phyloP scores from a whole-genome alignment of 768 basidiomycete genomes.

The Russula foetens region DNA sequence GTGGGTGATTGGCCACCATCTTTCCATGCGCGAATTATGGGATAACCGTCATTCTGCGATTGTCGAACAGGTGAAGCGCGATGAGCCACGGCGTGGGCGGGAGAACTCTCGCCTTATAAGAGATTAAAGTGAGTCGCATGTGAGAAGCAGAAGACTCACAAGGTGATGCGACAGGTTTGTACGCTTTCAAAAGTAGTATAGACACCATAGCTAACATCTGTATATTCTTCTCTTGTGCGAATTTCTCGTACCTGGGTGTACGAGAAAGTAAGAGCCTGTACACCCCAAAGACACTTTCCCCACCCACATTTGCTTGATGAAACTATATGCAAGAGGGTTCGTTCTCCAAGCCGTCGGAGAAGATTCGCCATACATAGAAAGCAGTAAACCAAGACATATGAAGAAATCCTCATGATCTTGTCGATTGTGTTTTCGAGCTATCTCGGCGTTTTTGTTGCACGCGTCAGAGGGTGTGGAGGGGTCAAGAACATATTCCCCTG shows the following conservation, averaged over 20 bases:
- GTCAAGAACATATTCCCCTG: constrained; percentile 17
- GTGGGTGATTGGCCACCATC: constrained; percentile 33
- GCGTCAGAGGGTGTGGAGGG: constrained; percentile 4
- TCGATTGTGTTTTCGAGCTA: constrained; percentile 11
- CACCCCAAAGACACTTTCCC: neutral
- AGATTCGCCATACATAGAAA: neutral
- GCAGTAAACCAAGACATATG: constrained; percentile 13
- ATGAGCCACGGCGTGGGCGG: neutral
- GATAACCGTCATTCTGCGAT: constrained; percentile 46
- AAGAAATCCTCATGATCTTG: constrained; percentile 20
- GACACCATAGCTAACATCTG: constrained; percentile 80
- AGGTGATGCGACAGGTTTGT: constrained; percentile 14
- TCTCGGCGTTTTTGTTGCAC: constrained; percentile 15
- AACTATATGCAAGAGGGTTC: constrained; percentile 9
- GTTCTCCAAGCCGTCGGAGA: constrained; percentile 9
- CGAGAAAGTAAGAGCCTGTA: neutral
- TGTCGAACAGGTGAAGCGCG: constrained; percentile 11
- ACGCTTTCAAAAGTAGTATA: constrained; percentile 51
- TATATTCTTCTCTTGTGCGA: constrained; percentile 49
- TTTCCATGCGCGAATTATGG: constrained; percentile 35
- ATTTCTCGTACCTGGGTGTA: constrained; percentile 34
- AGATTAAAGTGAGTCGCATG: neutral
- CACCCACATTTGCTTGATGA: constrained; percentile 26
- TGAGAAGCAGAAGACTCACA: constrained; percentile 14
- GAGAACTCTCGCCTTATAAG: neutral